These are phyloP conservation scores for Ceratocystis ficicola DNA, from an alignment of 2,329 filamentous ascomycete genomes.

Conservation along the genomic window DNA sequence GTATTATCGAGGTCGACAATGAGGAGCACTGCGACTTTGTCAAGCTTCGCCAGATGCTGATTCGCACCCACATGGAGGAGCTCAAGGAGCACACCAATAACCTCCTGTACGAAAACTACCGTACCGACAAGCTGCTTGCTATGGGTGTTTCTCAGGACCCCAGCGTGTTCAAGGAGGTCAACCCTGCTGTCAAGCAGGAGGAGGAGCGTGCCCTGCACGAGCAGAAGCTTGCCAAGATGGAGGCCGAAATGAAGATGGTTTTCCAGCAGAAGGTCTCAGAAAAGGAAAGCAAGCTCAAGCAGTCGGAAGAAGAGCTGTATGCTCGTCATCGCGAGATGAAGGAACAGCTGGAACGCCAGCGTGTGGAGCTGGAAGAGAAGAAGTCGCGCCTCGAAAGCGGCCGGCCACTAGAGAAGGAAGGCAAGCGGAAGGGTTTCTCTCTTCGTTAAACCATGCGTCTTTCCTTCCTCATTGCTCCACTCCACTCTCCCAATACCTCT, in stretches of 20 bases:
- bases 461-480: constrained; percentile 24
- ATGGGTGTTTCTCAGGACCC: constrained; percentile 99
- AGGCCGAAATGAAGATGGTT: constrained; percentile 99
- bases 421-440: constrained; percentile 98
- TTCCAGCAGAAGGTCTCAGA: constrained; percentile 99
- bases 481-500: constrained; percentile 18
- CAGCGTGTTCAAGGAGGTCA: constrained; percentile 99
- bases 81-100: constrained; percentile 99
- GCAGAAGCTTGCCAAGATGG: constrained; percentile 99
- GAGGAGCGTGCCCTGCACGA: constrained; percentile 96
- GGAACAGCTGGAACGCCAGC: constrained; percentile 93
- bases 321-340: constrained; percentile 99
- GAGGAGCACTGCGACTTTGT: constrained; percentile 99
- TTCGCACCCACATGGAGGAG: constrained; percentile 99
- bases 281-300: constrained; percentile 99
- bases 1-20: constrained; percentile 97
- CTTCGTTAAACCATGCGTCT: constrained; percentile 56
- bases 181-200: constrained; percentile 98
- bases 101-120: constrained; percentile 97
- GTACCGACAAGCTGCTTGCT: constrained; percentile 94
- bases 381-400: constrained; percentile 91
- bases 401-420: constrained; percentile 90
- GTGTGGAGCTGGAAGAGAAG: constrained; percentile 94
- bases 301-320: constrained; percentile 97
- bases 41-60: constrained; percentile 99